Conservation (phyloP, 345 rosid species). For the Raphanus sativus region DNA sequence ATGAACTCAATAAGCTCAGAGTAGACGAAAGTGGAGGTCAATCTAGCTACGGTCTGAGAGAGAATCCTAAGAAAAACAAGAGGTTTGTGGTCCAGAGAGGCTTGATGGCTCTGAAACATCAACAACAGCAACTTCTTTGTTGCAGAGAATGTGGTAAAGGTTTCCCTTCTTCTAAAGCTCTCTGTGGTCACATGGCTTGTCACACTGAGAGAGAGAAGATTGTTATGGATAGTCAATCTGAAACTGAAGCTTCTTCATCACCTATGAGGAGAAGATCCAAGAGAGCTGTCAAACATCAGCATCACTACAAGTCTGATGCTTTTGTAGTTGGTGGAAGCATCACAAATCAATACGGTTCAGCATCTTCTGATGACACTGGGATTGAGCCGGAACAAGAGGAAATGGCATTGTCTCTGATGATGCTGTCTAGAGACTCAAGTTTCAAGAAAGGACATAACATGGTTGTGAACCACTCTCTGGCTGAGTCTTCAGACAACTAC, state of each 20-base stretch:
- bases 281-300: constrained; percentile 48
- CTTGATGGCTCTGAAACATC: constrained; percentile 25
- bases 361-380: constrained; percentile 51
- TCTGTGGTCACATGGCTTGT: constrained; percentile 92
- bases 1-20: constrained; percentile 41
- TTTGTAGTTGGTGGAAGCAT: constrained; percentile 14
- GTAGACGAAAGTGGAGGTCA: constrained; percentile 49
- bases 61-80: constrained; percentile 65
- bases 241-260: constrained; percentile 67
- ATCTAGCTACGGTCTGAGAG: constrained; percentile 63
- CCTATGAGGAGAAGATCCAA: constrained; percentile 63
- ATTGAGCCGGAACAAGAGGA: constrained; percentile 78
- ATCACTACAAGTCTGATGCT: constrained; percentile 21
- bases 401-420: constrained; percentile 75
- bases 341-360: constrained; percentile 36
- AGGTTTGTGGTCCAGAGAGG: constrained; percentile 53
- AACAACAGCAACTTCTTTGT: constrained; percentile 40
- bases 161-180: constrained; percentile 77
- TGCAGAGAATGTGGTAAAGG: constrained; percentile 93
- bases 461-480: constrained; percentile 42
- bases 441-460: constrained; percentile 47
- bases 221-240: constrained; percentile 62
- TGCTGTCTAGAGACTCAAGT: constrained; percentile 76
- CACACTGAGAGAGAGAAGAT: constrained; percentile 68
- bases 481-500: constrained; percentile 69